Percentiles rank a stretch among this genome's conserved stretches.
phyloP scores from a whole-genome alignment of 208 protist genomes.

The Naegleria gruberi region DNA sequence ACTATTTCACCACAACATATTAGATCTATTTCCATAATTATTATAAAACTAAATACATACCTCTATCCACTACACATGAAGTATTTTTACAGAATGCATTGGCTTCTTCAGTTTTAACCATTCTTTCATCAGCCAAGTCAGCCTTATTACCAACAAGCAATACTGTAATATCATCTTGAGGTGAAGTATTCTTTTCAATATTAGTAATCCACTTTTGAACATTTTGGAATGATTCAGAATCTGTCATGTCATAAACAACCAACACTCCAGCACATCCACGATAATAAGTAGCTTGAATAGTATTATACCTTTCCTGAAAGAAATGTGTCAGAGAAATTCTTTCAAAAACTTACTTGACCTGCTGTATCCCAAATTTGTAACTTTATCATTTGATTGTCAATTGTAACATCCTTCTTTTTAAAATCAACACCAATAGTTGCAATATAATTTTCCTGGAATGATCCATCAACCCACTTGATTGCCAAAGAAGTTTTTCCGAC shows the following conservation, averaged over 20 bases:
- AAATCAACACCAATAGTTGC: constrained; percentile 11
- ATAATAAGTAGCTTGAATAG: background rate
- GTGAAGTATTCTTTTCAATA: constrained; percentile 33
- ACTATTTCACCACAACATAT: background rate
- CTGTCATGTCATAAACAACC: constrained; percentile 77
- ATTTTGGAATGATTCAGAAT: constrained; percentile 65
- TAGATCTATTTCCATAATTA: too few species aligned
- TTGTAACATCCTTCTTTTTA: background rate
- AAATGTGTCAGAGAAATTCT: background rate
- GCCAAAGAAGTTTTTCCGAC: constrained; percentile 16
- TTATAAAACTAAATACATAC: background rate
- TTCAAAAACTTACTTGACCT: background rate
- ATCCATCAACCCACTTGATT: constrained; percentile 2
- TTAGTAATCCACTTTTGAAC: constrained; percentile 69
- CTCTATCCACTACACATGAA: background rate
- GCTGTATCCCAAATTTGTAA: background rate
- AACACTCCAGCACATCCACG: constrained; percentile 69
- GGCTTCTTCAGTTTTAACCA: background rate
- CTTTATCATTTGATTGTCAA: background rate
- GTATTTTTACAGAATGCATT: background rate
- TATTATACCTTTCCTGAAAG: background rate
- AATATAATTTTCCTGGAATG: constrained; percentile 13
- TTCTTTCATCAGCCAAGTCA: background rate
- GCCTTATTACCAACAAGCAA: background rate
- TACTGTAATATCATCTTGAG: background rate